Conservation (phyloP, 306 rosid genomes). For the Herpetospermum pedunculosum region DNA sequence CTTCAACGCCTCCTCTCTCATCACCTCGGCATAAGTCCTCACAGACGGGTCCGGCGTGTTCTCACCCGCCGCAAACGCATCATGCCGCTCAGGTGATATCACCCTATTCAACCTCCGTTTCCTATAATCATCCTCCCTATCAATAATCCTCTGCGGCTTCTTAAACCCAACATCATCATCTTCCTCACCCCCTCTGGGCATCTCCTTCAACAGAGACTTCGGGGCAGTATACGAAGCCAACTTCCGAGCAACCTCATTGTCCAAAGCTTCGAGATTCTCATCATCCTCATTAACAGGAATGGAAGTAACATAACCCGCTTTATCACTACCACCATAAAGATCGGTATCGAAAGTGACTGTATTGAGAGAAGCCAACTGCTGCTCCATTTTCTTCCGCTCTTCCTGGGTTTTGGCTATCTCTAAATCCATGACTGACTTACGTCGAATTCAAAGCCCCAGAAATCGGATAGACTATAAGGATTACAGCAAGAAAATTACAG, state of each 20-base stretch:
- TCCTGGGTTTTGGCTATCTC: slow-evolving; percentile 88
- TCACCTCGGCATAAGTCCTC: slow-evolving; percentile 54
- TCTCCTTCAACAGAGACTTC: slow-evolving; percentile 43
- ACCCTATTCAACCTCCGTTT: slow-evolving; percentile 40
- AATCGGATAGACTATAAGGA: not conserved
- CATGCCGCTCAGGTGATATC: slow-evolving; percentile 58
- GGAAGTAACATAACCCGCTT: slow-evolving; percentile 36
- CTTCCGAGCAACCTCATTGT: slow-evolving; percentile 40
- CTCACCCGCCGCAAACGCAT: slow-evolving; percentile 57
- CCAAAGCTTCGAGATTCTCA: slow-evolving; percentile 35
- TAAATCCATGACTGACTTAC: slow-evolving; percentile 17
- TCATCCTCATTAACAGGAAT: slow-evolving; percentile 62
- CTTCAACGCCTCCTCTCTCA: slow-evolving; percentile 59
- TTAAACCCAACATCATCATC: slow-evolving; percentile 36
- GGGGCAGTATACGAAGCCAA: slow-evolving; percentile 58
- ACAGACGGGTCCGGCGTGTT: slow-evolving; percentile 53
- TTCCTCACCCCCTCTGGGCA: slow-evolving; percentile 32
- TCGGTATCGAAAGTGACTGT: slow-evolving; percentile 48
- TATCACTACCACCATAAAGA: slow-evolving; percentile 42
- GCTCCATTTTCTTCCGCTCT: slow-evolving; percentile 53
- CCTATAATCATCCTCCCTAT: slow-evolving; percentile 54
- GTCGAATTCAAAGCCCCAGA: slow-evolving; percentile 4
- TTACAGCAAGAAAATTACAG: not conserved
- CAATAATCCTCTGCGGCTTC: slow-evolving; percentile 46
- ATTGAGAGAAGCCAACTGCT: slow-evolving; percentile 47